These are phyloP conservation scores for Byssochlamys sp. DNA, from an alignment of 2,329 filamentous ascomycete species.

Conservation along the genomic window DNA sequence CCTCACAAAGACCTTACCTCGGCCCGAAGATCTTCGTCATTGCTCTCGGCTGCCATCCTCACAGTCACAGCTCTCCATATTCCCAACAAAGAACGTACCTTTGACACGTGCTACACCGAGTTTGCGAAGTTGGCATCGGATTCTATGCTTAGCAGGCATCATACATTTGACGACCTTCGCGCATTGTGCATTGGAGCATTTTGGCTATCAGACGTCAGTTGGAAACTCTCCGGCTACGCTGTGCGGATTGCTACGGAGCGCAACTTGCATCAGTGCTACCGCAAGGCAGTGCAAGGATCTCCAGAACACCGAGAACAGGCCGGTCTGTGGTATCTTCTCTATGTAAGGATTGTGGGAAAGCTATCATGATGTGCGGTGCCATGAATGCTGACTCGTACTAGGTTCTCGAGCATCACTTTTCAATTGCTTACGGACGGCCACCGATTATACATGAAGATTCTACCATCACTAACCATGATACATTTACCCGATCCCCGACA, in stretches of 20 bases:
- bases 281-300: constrained; percentile 29
- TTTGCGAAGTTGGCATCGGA: constrained; percentile 44
- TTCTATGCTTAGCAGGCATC: constrained; percentile 44
- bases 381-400: constrained; percentile 12
- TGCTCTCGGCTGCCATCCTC: constrained; percentile 35
- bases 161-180: constrained; percentile 43
- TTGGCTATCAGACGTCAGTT: constrained; percentile 47
- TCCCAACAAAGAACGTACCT: constrained; percentile 36
- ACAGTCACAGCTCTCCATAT: constrained; percentile 44
- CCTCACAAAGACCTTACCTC: constrained; percentile 39
- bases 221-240: constrained; percentile 37
- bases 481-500: constrained; percentile 21
- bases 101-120: constrained; percentile 43
- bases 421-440: constrained; percentile 35
- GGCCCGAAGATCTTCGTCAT: constrained; percentile 39
- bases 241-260: constrained; percentile 36
- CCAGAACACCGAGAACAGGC: constrained; percentile 29
- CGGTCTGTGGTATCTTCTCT: constrained; percentile 33
- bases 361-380: background rate
- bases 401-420: constrained; percentile 36
- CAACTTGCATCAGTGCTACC: constrained; percentile 34
- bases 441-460: constrained; percentile 35
- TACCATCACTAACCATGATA: constrained; percentile 28
- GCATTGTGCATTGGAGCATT: constrained; percentile 47
- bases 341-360: constrained; percentile 20